Base-by-base conservation (phyloP, 352 stramenopile genomes). In the Pythium guiyangense region DNA sequence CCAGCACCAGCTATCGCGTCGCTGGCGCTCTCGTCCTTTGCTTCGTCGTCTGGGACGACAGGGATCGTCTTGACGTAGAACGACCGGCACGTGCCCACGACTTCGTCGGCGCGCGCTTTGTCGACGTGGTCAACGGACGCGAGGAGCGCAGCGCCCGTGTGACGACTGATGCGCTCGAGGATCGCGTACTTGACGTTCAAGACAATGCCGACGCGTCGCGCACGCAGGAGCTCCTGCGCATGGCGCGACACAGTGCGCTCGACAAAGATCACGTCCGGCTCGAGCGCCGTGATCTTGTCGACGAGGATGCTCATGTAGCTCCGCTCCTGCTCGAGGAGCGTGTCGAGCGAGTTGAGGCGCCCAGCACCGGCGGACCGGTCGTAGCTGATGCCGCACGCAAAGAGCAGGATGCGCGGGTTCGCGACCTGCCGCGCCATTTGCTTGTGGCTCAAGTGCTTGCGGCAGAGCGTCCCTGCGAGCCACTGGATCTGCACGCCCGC, bases 251-350 rank as follows among this genome's bases (percentile, higher is more conserved):
- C 85, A 12, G 82, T 87, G 17, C 84, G 80, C 51, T 94, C 93
- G 26, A 98, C 92, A 65, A 98, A 93, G 37, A 99, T 81, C 25
- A 99, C 70, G 72, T 98, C 90, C 9, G 97, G 96, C 59, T 98
- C 87, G 27, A 99, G 63, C 31, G 86, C 88, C 3, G 94, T 87
- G 57, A 99, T 98, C 60, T 99, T 99, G 25, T 94, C 84, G 17
- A 99, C 95, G 17, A 99, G 73, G 48, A 98, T 98, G 62, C 95
- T 79, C 79, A 98, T 98, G 68, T 98, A 99, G 55, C 94, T 91
- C 60, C 97, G 88, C 72, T 99, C 97, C 67, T 98, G 88, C 65
- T 99, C 96, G 27, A 99, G 66, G 8, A 99, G 63, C 11, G 93
- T 98, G 62, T 99, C 95, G 0, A 99, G 71, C 0, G 90, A 98